Evolutionary conservation across 2,329 filamentous ascomycete genomes (phyloP).

Genomic region (Aspergillus terreus): DNA sequence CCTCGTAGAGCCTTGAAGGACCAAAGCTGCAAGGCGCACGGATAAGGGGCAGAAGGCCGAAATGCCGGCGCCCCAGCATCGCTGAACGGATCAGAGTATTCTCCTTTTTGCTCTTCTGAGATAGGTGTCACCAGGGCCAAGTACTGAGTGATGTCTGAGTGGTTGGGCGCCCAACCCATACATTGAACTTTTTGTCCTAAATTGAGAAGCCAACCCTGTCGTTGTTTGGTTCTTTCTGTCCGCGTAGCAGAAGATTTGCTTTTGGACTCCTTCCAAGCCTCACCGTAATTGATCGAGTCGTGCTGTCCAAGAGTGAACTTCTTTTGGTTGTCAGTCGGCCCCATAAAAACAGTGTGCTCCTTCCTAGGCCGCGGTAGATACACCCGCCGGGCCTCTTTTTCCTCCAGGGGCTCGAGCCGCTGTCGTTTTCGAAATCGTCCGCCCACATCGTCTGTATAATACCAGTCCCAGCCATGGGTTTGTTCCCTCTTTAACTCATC

Average conservation of each 20-base stretch:
- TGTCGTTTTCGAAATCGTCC: slow-evolving; percentile 44
- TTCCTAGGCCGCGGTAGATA: slow-evolving; percentile 40
- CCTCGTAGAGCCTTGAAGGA: slow-evolving; percentile 43
- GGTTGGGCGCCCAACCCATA: slow-evolving; percentile 46
- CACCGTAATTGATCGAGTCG: slow-evolving; percentile 42
- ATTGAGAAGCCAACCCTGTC: slow-evolving; percentile 54
- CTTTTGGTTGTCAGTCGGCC: slow-evolving; percentile 44
- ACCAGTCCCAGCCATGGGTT: slow-evolving; percentile 53
- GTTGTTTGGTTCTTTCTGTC: slow-evolving; percentile 15
- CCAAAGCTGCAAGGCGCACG: slow-evolving; percentile 58
- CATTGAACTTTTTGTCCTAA: slow-evolving; percentile 52
- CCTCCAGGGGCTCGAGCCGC: slow-evolving; percentile 28
- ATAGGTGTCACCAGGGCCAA: slow-evolving; percentile 49
- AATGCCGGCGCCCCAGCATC: slow-evolving; percentile 47
- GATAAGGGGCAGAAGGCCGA: slow-evolving; percentile 45
- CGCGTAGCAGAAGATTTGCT: not conserved
- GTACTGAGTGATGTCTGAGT: slow-evolving; percentile 50
- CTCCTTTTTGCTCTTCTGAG: slow-evolving; percentile 33
- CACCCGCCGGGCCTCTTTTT: slow-evolving; percentile 30
- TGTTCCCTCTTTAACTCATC: slow-evolving; percentile 43
- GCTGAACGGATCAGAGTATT: slow-evolving; percentile 24
- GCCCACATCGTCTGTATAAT: slow-evolving; percentile 40
- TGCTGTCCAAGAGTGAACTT: slow-evolving; percentile 41
- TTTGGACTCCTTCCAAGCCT: slow-evolving; percentile 37
- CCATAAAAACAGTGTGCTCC: slow-evolving; percentile 49